Evolutionary conservation across 441 rosid species (phyloP).

Genomic region (Populus tomentosa): DNA sequence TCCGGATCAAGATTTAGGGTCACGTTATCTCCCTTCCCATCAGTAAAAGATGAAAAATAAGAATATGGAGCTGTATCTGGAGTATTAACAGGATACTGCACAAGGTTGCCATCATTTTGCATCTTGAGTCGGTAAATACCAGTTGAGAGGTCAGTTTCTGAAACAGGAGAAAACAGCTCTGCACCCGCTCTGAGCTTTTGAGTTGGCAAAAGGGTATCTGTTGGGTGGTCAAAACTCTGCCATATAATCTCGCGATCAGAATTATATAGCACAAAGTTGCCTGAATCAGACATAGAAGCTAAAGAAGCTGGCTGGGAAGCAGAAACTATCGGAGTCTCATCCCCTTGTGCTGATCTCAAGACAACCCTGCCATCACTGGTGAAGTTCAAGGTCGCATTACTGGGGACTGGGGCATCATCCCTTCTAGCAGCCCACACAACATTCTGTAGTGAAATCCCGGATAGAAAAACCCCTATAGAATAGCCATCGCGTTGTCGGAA

Average conservation of each 20-base stretch:
- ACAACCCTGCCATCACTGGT: slow-evolving; percentile 14
- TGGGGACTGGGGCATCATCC: slow-evolving; percentile 21
- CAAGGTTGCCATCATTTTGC: no score
- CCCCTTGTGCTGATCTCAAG: slow-evolving; percentile 13
- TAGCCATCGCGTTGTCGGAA: slow-evolving; percentile 17
- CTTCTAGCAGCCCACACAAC: slow-evolving; percentile 29
- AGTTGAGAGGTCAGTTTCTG: no score
- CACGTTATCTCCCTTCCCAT: slow-evolving; percentile 11
- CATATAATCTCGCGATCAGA: no score
- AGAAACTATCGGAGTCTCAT: not conserved
- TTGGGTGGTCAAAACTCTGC: no score
- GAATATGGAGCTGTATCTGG: not conserved
- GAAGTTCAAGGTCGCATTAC: slow-evolving; percentile 11
- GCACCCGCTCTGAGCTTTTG: no score
- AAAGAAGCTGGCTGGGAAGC: no score
- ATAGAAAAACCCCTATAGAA: slow-evolving; percentile 25
- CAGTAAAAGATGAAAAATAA: slow-evolving; percentile 17
- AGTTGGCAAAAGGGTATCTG: no score
- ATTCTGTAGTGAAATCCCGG: slow-evolving; percentile 4
- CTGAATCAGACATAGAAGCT: no score
- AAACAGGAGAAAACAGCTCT: no score
- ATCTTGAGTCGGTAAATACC: no score
- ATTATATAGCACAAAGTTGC: no score
- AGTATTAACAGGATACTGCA: no score
- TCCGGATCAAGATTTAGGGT: slow-evolving; percentile 23